Conservation (phyloP, 108 stramenopile genomes). For the Aurantiochytrium sp. region DNA sequence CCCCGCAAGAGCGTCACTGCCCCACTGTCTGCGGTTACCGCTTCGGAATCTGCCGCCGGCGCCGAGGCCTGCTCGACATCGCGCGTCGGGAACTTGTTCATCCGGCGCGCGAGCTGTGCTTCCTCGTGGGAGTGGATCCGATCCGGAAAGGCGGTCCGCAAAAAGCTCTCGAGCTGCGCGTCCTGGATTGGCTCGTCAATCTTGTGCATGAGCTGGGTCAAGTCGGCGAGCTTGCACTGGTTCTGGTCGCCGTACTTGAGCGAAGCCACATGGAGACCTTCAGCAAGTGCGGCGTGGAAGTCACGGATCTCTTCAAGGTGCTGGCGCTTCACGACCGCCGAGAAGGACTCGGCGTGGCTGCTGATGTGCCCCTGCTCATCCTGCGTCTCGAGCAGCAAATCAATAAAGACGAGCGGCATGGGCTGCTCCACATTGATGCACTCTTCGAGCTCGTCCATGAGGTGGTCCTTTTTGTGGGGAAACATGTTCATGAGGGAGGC, state of each 20-base stretch:
- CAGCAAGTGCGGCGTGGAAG: neutral
- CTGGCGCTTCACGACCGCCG: neutral
- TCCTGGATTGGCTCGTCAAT: neutral
- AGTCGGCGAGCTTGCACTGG: neutral
- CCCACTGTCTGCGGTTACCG: too few relatives aligned
- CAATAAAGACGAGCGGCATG: conserved; percentile 2
- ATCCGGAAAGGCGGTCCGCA: neutral
- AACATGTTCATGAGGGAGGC: neutral
- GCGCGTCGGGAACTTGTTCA: neutral
- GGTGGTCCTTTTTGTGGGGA: neutral
- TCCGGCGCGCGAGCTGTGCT: neutral
- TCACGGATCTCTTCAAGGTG: conserved; percentile 4
- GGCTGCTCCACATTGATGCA: neutral
- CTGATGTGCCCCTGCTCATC: neutral
- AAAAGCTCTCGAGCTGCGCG: neutral
- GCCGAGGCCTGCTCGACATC: too few relatives aligned
- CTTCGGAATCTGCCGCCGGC: too few relatives aligned
- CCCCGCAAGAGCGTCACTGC: too few relatives aligned
- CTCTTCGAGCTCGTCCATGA: neutral
- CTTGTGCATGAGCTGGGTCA: neutral
- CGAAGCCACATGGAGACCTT: neutral
- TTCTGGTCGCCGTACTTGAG: neutral
- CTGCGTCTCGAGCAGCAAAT: neutral
- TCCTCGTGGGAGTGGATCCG: neutral
- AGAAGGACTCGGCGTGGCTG: neutral